phyloP scores from a whole-genome alignment of 768 basidiomycete genomes.

The Mycena vitilis region DNA sequence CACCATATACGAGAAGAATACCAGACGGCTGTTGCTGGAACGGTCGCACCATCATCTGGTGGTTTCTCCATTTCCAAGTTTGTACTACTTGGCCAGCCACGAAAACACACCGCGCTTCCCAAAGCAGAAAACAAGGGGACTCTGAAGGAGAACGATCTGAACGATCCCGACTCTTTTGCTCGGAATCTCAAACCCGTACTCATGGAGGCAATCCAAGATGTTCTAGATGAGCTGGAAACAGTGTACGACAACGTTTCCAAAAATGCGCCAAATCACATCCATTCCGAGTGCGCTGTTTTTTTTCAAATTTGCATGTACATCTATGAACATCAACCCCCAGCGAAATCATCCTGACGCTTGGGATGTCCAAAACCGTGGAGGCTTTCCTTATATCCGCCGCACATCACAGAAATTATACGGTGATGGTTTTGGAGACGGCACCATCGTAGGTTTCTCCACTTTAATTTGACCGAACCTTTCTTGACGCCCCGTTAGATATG shows the following conservation, averaged over 20 bases:
- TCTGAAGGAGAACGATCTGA: conserved; percentile 75
- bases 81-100: conserved; percentile 82
- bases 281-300: conserved; percentile 88
- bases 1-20: conserved; percentile 97
- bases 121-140: conserved; percentile 67
- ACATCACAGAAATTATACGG: conserved; percentile 92
- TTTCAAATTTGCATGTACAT: neutral
- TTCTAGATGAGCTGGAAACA: conserved; percentile 94
- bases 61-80: conserved; percentile 85
- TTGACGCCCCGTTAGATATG: conserved; percentile 63
- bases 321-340: conserved; percentile 51
- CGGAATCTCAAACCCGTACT: conserved; percentile 88
- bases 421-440: conserved; percentile 95
- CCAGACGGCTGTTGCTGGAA: conserved; percentile 75
- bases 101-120: conserved; percentile 56
- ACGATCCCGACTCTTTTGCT: conserved; percentile 85
- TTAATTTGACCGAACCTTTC: conserved; percentile 15
- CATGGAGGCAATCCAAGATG: conserved; percentile 97
- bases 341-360: conserved; percentile 94
- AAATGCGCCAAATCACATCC: conserved; percentile 95
- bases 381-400: conserved; percentile 93
- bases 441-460: conserved; percentile 74
- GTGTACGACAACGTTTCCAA: conserved; percentile 96
- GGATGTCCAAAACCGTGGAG: conserved; percentile 95
- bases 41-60: conserved; percentile 50